Evolutionary conservation across 768 basidiomycete species (phyloP).

Genomic region (Boletales sp.): DNA sequence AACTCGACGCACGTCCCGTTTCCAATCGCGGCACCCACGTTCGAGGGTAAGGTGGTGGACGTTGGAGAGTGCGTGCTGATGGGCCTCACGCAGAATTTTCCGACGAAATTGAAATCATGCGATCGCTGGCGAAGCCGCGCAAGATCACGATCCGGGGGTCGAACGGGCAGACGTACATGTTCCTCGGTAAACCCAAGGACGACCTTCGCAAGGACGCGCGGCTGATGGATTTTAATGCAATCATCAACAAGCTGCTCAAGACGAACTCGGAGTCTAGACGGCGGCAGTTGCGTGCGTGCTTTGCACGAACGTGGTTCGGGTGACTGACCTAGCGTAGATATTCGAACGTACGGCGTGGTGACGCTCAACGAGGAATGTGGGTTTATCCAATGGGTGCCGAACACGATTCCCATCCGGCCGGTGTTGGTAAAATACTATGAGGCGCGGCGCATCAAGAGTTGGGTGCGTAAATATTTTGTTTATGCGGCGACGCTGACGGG

Average conservation of each 20-base stretch:
- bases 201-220: slow-evolving; percentile 96
- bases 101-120: slow-evolving; percentile 89
- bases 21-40: slow-evolving; percentile 69
- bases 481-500: neutral
- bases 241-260: slow-evolving; percentile 95
- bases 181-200: slow-evolving; percentile 95
- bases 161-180: slow-evolving; percentile 82
- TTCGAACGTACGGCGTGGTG: slow-evolving; percentile 98
- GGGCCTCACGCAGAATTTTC: slow-evolving; percentile 50
- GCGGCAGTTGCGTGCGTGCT: slow-evolving; percentile 76
- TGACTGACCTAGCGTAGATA: slow-evolving; percentile 40
- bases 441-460: slow-evolving; percentile 40
- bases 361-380: slow-evolving; percentile 97
- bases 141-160: slow-evolving; percentile 83
- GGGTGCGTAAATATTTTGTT: slow-evolving; percentile 36
- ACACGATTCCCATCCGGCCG: slow-evolving; percentile 79
- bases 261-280: slow-evolving; percentile 90
- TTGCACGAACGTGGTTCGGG: neutral
- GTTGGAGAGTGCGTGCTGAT: neutral
- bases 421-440: slow-evolving; percentile 71
- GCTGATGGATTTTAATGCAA: slow-evolving; percentile 96
- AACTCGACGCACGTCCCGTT: slow-evolving; percentile 77
- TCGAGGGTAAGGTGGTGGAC: slow-evolving; percentile 50
- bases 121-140: slow-evolving; percentile 84
- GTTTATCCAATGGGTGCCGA: slow-evolving; percentile 97